Conservation (phyloP, 1,284 basidiomycete species). For the Melampsora americana region DNA sequence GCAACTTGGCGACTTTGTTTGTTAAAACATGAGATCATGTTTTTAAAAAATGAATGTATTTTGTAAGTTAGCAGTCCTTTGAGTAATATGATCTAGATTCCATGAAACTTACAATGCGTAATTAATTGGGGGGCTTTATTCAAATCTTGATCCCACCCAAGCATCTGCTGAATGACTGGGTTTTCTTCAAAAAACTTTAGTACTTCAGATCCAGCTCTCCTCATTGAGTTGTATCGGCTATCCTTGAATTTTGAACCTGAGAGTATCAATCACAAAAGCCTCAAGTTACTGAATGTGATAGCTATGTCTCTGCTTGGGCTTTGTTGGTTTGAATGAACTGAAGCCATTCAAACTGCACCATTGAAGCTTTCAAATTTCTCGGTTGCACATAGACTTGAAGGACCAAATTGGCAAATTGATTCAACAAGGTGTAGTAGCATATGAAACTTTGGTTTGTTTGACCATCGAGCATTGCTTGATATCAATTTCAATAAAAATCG, state of each 20-base stretch:
- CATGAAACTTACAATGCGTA: background rate
- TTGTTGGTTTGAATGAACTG: constrained; percentile 11
- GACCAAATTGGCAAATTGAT: constrained; percentile 43
- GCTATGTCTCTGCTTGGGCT: constrained; percentile 1
- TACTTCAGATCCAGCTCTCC: background rate
- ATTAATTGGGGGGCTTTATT: background rate
- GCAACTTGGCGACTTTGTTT: no score
- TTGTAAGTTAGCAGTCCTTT: no score
- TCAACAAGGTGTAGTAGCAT: constrained; percentile 48
- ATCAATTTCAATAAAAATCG: constrained; percentile 52
- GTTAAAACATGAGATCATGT: no score
- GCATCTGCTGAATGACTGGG: background rate
- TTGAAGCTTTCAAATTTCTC: constrained; percentile 26
- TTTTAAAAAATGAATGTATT: no score
- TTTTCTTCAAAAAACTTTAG: background rate
- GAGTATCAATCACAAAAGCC: constrained; percentile 42
- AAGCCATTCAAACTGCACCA: background rate
- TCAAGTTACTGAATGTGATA: constrained; percentile 8
- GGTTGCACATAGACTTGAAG: constrained; percentile 2
- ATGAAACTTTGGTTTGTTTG: constrained; percentile 57
- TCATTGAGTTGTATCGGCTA: background rate
- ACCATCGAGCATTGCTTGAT: constrained; percentile 53
- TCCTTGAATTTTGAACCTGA: constrained; percentile 51
- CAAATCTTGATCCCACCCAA: background rate
- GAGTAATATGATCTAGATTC: no score